Evolutionary conservation across 257 asterid genomes (phyloP), one percentile per base, ranked within the genome.

Genomic region (Anisodus tanguticus): DNA sequence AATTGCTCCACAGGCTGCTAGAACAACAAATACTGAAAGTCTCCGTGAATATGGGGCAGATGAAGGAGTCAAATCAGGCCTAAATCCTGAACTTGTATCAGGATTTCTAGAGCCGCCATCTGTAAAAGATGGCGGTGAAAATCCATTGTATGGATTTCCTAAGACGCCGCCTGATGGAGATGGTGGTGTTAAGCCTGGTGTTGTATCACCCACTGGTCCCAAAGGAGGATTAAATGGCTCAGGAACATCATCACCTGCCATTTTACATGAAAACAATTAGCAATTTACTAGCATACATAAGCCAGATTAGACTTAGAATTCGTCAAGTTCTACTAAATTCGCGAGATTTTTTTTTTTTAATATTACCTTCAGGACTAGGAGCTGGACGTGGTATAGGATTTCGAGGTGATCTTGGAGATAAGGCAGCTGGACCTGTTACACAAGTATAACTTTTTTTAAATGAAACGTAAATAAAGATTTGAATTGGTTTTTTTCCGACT

Each of bases 41-140:
- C 59, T 78, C n/a, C 12, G 82, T 55, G 84, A 85, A 55, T 87
- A 72, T 49, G 60, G 81, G 47, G 95, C 90, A 9, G 90, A 81
- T 0, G 98, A 93, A 22, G 91, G 86, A 17, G 77, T 82, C 86
- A 90, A 81, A 66, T 84, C 86, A 16, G 95, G 94, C 55, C 90
- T 88, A 82, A 87, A 86, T 76, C 95, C 95, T 2, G 93, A 91
- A 3, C 93, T 93, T 13, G 95, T 88, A 80, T 87, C 82, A 22
- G 89, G 83, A 88, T 88, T 58, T 82, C 66, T 53, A 16, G 82
- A 55, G 5, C 80, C 80, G 0, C 13, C 60, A 12, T 47, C n/a
- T 45, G 80, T 45, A n/a, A 3, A 4, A 72, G 85, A 83, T 1
- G 85, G 88, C 1, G 86, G 86, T 31, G 80, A 68, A 54, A 82